A percentile compares a stretch with the other conserved stretches of the same genome.
Conservation (phyloP, 805 yeast genomes). For the Candida pseudofarinosa region DNA sequence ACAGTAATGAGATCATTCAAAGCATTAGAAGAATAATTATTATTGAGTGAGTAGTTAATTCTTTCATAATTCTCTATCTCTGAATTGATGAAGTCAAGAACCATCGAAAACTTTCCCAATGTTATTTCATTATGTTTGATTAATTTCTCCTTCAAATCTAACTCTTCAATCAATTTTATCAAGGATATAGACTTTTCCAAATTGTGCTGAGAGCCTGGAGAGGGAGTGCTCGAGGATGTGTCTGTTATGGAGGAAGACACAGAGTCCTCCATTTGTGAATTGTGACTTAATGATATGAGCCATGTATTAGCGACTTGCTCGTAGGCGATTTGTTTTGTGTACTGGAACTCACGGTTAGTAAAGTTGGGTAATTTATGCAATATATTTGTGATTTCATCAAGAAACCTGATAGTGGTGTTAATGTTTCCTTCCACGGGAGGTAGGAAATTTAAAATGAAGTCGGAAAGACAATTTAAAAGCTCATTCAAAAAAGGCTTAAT, state of each 20-base stretch:
- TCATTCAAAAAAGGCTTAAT: slow-evolving; percentile 66
- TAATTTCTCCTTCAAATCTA: slow-evolving; percentile 39
- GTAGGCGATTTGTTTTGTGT: slow-evolving; percentile 51
- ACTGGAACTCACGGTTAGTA: slow-evolving; percentile 50
- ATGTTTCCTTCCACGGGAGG: slow-evolving; percentile 65
- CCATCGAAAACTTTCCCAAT: slow-evolving; percentile 37
- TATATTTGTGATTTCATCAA: slow-evolving; percentile 56
- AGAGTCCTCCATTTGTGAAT: slow-evolving; percentile 15
- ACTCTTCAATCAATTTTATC: slow-evolving; percentile 29
- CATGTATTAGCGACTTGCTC: slow-evolving; percentile 60
- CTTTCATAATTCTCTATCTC: slow-evolving; percentile 32
- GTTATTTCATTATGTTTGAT: slow-evolving; percentile 43
- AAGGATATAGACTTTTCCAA: slow-evolving; percentile 18
- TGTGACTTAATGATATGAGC: slow-evolving; percentile 41
- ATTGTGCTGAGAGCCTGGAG: slow-evolving; percentile 1
- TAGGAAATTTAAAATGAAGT: slow-evolving; percentile 65
- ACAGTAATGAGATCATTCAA: slow-evolving; percentile 38
- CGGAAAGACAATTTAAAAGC: slow-evolving; percentile 66
- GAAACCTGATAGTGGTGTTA: slow-evolving; percentile 53
- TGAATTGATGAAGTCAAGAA: slow-evolving; percentile 40
- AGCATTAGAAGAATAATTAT: slow-evolving; percentile 8
- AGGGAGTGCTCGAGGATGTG: slow-evolving; percentile 3
- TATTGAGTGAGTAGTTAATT: slow-evolving; percentile 15
- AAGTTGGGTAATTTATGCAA: slow-evolving; percentile 67
- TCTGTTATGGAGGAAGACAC: slow-evolving; percentile 2